phyloP scores from a whole-genome alignment of 352 stramenopile genomes.

The Phytophthora aleatoria region DNA sequence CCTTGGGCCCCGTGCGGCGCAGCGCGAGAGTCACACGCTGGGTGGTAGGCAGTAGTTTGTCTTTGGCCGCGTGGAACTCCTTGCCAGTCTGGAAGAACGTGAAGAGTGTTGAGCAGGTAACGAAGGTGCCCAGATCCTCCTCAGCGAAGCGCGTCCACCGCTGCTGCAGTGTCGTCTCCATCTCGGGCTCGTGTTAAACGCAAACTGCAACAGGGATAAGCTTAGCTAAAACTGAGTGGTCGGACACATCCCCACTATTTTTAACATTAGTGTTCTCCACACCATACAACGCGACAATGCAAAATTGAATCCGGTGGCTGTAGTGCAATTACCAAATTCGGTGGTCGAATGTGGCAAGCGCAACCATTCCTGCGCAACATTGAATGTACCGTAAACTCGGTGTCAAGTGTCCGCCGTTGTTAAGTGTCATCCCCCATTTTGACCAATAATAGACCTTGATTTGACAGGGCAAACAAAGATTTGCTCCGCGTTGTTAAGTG shows the following conservation, averaged over 20 bases:
- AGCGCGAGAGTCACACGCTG: slow-evolving; percentile 39
- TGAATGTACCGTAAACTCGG: no score
- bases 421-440: no score
- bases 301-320: not conserved
- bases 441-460: no score
- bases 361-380: slow-evolving; percentile 13
- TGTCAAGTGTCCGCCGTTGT: no score
- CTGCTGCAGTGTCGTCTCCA: slow-evolving; percentile 37
- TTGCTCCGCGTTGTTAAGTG: no score
- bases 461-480: no score
- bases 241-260: not conserved
- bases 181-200: not conserved
- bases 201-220: not conserved
- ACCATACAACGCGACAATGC: not conserved
- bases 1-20: slow-evolving; percentile 37
- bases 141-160: slow-evolving; percentile 52
- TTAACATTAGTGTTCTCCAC: not conserved
- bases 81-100: slow-evolving; percentile 31
- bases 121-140: slow-evolving; percentile 48
- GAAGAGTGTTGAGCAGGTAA: slow-evolving; percentile 36
- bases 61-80: slow-evolving; percentile 31
- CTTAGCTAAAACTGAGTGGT: not conserved
- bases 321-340: not conserved
- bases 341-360: slow-evolving; percentile 5
- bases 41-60: slow-evolving; percentile 8